Percentiles rank a stretch among this genome's conserved stretches.
phyloP scores from a whole-genome alignment of 2,329 filamentous ascomycete genomes.

The Cordyceps cateniannulata region DNA sequence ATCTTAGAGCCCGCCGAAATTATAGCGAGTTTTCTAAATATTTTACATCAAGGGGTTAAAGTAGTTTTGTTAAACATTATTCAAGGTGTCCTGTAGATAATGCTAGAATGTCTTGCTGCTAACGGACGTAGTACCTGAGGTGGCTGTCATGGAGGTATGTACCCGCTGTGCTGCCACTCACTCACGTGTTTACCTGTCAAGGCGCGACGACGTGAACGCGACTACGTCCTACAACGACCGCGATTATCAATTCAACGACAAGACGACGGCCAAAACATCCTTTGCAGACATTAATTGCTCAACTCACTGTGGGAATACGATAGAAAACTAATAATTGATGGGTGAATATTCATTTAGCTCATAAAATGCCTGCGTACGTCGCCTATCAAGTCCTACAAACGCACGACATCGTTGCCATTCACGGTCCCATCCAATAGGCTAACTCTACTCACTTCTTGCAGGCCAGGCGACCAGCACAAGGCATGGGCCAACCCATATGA shows the following conservation, averaged over 20 bases:
- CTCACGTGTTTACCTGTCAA: constrained; percentile 13
- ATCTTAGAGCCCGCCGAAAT: not conserved
- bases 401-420: constrained; percentile 15
- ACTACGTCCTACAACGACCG: not conserved
- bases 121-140: not conserved
- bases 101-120: too few relatives aligned
- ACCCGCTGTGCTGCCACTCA: not conserved
- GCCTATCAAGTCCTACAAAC: constrained; percentile 2
- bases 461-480: constrained; percentile 60
- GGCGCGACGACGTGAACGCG: constrained; percentile 12
- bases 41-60: not conserved
- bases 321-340: not conserved
- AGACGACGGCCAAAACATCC: not conserved
- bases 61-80: too few relatives aligned
- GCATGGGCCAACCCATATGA: constrained; percentile 72
- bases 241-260: not conserved
- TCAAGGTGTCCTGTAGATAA: too few relatives aligned
- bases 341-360: not conserved
- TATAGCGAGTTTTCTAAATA: not conserved
- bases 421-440: constrained; percentile 8
- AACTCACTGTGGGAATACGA: not conserved
- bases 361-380: constrained; percentile 40
- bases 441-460: constrained; percentile 26
- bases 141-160: constrained; percentile 1
- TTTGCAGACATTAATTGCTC: not conserved